phyloP scores from a whole-genome alignment of 129 eudicot genomes.

The Escallonia herrerae region DNA sequence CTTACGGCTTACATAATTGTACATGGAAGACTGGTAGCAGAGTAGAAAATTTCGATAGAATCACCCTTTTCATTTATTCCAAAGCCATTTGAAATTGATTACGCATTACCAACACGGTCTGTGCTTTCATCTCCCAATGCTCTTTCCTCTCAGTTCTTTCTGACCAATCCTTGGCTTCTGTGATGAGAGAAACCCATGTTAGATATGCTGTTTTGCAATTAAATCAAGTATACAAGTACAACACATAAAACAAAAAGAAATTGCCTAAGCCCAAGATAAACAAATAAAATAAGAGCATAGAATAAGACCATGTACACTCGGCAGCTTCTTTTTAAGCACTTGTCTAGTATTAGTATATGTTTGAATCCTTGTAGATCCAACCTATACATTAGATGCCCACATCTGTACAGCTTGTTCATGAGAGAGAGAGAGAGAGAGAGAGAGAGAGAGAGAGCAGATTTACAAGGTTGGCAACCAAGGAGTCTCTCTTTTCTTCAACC shows the following conservation, averaged over 20 bases:
- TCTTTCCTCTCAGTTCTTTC: conserved; percentile 28
- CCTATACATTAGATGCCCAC: conserved; percentile 42
- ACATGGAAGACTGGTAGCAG: too few species aligned
- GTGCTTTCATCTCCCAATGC: conserved; percentile 47
- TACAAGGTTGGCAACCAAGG: conserved; percentile 20
- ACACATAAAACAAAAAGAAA: conserved; percentile 65
- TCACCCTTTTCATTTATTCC: conserved; percentile 2
- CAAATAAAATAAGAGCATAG: conserved; percentile 29
- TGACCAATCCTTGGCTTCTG: conserved; percentile 43
- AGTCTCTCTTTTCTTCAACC: conserved; percentile 11
- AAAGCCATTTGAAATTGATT: conserved; percentile 16
- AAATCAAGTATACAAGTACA: conserved; percentile 20
- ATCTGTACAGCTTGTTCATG: conserved; percentile 22
- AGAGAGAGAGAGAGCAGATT: conserved; percentile 20
- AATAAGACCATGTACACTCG: conserved; percentile 45
- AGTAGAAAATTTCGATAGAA: not conserved
- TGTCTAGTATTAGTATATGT: conserved; percentile 31
- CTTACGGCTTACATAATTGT: too few species aligned
- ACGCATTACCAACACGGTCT: conserved; percentile 32
- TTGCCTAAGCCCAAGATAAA: conserved; percentile 39
- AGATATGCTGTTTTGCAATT: conserved; percentile 27
- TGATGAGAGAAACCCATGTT: conserved; percentile 31
- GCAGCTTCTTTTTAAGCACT: conserved; percentile 51
- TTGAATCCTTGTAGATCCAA: conserved; percentile 56
- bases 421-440: conserved; percentile 16